These are phyloP conservation scores for Epichloe coenophiala DNA, from an alignment of 2,329 filamentous ascomycete genomes.

Conservation along the genomic window DNA sequence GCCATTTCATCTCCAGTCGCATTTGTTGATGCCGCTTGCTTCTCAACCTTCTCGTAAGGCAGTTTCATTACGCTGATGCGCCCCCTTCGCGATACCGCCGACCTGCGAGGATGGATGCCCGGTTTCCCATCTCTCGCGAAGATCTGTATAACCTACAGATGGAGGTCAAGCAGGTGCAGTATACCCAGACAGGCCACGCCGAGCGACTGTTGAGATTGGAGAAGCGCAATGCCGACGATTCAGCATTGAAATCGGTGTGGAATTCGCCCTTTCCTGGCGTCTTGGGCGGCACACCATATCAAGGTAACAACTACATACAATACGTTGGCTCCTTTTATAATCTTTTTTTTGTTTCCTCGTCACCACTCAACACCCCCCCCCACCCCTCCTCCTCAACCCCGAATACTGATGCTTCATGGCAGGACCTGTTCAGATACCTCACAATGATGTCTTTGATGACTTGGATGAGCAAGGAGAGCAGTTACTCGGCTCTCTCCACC, in stretches of 20 bases:
- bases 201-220: constrained; percentile 49
- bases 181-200: constrained; percentile 46
- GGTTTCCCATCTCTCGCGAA: constrained; percentile 46
- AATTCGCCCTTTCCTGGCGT: constrained; percentile 84
- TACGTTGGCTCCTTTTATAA: neutral
- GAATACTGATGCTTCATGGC: constrained; percentile 3
- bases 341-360: neutral
- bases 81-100: neutral
- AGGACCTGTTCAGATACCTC: constrained; percentile 69
- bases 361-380: neutral
- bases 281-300: constrained; percentile 69
- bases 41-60: neutral
- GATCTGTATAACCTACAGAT: constrained; percentile 56
- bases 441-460: constrained; percentile 76
- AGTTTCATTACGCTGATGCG: neutral
- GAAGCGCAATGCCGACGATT: constrained; percentile 54
- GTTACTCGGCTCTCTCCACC: constrained; percentile 64
- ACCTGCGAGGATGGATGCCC: constrained; percentile 45
- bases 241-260: constrained; percentile 75
- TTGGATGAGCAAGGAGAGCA: constrained; percentile 79
- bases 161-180: constrained; percentile 55
- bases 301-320: constrained; percentile 48
- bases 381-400: neutral
- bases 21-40: neutral
- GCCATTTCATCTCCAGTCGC: neutral